Evolutionary conservation across 2,329 filamentous ascomycete species (phyloP).

Genomic region (Hypoxylon sp.): DNA sequence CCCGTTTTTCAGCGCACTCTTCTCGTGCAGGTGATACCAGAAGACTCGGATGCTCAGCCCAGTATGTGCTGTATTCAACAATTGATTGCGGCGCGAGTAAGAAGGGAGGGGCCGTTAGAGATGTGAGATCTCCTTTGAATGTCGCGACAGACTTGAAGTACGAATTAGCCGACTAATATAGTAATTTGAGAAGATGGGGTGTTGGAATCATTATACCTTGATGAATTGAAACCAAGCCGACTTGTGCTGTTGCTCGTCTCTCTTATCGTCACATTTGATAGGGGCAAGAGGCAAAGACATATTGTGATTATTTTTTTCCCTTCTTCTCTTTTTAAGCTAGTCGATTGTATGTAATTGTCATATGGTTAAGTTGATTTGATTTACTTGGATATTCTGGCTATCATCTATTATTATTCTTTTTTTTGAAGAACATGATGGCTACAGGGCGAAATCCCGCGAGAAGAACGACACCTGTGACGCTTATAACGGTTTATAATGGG

Average conservation of each 20-base stretch:
- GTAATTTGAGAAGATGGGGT: background rate
- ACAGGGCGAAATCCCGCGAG: background rate
- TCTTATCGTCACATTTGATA: constrained; percentile 46
- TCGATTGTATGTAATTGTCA: background rate
- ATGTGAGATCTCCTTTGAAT: constrained; percentile 86
- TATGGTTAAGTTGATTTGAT: background rate
- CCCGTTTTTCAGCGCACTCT: constrained; percentile 83
- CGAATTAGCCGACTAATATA: constrained; percentile 15
- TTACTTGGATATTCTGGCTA: constrained; percentile 1
- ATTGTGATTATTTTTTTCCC: constrained; percentile 1
- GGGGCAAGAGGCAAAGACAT: constrained; percentile 42
- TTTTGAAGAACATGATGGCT: background rate
- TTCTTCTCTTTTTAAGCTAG: background rate
- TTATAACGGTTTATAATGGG: constrained; percentile 4
- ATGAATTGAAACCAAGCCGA: constrained; percentile 53
- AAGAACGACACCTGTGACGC: background rate
- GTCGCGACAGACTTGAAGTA: constrained; percentile 76
- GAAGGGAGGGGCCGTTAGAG: constrained; percentile 85
- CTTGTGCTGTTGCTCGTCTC: constrained; percentile 47
- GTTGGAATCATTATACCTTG: constrained; percentile 42
- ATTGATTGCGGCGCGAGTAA: constrained; percentile 84
- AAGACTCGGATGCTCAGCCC: constrained; percentile 82
- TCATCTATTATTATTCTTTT: constrained; percentile 8
- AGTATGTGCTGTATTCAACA: constrained; percentile 86
- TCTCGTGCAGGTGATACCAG: constrained; percentile 88